Percentiles rank a stretch among this genome's conserved stretches.
These are phyloP conservation scores for Trichoderma pleuroti DNA, from an alignment of 2,329 filamentous ascomycete genomes.

Conservation along the genomic window DNA sequence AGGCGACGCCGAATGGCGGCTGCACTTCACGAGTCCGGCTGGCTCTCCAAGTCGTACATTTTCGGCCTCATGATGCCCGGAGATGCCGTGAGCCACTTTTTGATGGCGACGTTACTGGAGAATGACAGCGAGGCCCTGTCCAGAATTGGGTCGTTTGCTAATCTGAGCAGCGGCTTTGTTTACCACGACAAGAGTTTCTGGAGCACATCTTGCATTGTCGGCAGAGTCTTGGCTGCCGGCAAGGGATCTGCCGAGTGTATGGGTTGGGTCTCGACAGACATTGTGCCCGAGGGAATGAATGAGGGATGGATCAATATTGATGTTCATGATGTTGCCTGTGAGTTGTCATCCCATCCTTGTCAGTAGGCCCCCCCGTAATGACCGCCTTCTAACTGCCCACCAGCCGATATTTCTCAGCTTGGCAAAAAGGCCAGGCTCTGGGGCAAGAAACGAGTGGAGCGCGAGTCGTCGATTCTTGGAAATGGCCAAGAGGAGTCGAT, in stretches of 20 bases:
- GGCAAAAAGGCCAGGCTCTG: conserved; percentile 58
- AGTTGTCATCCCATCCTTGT: conserved; percentile 24
- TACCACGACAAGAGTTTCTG: conserved; percentile 64
- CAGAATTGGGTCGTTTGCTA: conserved; percentile 58
- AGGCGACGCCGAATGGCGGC: conserved; percentile 55
- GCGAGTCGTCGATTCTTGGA: conserved; percentile 58
- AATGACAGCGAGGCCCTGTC: conserved; percentile 58
- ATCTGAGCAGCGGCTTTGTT: conserved; percentile 62
- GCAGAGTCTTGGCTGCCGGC: conserved; percentile 60
- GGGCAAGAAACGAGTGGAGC: conserved; percentile 57
- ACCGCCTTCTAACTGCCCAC: not conserved
- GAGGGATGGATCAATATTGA: conserved; percentile 60
- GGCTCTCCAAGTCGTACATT: conserved; percentile 66
- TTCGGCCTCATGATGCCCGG: conserved; percentile 64
- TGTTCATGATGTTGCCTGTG: conserved; percentile 51
- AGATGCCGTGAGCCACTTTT: conserved; percentile 58
- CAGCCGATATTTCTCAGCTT: conserved; percentile 48
- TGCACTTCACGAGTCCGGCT: conserved; percentile 56
- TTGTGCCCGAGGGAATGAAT: conserved; percentile 48
- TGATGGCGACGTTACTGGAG: conserved; percentile 64
- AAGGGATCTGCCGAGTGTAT: conserved; percentile 62
- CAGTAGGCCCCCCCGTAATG: not conserved
- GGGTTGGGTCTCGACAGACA: conserved; percentile 64
- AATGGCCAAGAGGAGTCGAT: conserved; percentile 52
- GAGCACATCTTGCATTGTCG: conserved; percentile 64